phyloP scores from a whole-genome alignment of 331 rosid species.

The Arachis monticola region DNA sequence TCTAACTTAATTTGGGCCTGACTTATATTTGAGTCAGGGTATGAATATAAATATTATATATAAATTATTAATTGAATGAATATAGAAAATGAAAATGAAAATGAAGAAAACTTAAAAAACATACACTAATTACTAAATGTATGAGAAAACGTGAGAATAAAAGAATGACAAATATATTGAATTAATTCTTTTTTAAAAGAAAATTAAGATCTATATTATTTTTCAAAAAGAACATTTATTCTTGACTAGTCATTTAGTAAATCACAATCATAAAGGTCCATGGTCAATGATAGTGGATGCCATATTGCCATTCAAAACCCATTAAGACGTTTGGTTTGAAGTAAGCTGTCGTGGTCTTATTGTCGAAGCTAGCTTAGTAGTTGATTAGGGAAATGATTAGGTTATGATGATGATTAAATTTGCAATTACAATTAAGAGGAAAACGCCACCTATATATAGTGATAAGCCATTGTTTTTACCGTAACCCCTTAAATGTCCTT shows the following conservation, averaged over 20 bases:
- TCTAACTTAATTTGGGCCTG: too few species aligned
- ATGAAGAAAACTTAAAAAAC: too few species aligned
- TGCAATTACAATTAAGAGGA: background rate
- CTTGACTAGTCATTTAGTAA: too few species aligned
- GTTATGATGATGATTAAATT: background rate
- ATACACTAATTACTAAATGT: too few species aligned
- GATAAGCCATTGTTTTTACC: constrained; percentile 3
- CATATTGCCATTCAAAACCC: constrained; percentile 22
- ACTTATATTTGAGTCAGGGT: too few species aligned
- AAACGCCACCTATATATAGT: background rate
- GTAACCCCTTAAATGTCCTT: background rate
- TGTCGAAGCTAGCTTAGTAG: background rate
- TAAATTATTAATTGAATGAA: too few species aligned
- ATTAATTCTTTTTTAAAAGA: too few species aligned
- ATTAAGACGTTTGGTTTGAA: background rate
- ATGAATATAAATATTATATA: too few species aligned
- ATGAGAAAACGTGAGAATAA: too few species aligned
- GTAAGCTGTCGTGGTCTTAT: background rate
- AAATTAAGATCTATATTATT: too few species aligned
- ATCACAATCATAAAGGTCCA: background rate
- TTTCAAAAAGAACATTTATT: background rate
- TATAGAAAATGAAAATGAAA: too few species aligned
- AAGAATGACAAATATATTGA: too few species aligned
- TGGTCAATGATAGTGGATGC: background rate
- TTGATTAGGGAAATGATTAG: background rate